A percentile compares a stretch with the other conserved stretches of the same genome.
Conservation (phyloP, 176 grass and related monocot genomes). For the Rhynchospora pubera region DNA sequence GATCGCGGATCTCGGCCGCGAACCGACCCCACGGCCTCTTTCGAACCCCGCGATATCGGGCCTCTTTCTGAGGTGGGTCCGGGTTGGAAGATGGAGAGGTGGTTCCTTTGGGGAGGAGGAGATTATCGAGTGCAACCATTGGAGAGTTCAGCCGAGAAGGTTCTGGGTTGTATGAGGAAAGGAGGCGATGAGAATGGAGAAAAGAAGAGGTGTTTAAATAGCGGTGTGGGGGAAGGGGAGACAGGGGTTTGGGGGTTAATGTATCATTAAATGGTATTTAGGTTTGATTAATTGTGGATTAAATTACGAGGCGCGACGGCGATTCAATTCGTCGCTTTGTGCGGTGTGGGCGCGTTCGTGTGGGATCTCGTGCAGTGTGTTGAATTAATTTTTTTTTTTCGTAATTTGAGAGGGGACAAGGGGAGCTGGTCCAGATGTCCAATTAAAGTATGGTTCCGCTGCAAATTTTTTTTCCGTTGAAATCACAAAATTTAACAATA, state of each 20-base stretch:
- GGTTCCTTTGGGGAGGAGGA: neutral
- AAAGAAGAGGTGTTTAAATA: slow-evolving; percentile 10
- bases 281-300: slow-evolving; percentile 10
- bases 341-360: slow-evolving; percentile 12
- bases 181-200: neutral
- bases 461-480: no score
- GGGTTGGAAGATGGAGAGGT: slow-evolving; percentile 9
- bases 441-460: no score
- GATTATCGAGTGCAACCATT: neutral
- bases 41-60: slow-evolving; percentile 62
- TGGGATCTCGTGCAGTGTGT: slow-evolving; percentile 6
- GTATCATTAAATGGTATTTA: neutral
- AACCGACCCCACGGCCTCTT: slow-evolving; percentile 91
- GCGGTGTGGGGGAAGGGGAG: slow-evolving; percentile 22
- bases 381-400: neutral
- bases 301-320: neutral
- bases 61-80: slow-evolving; percentile 20
- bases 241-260: slow-evolving; percentile 22
- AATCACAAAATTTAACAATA: no score
- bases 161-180: neutral
- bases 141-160: neutral
- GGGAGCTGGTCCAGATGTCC: no score
- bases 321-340: slow-evolving; percentile 14
- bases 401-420: neutral
- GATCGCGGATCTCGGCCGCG: slow-evolving; percentile 90